Conservation (phyloP, 2,329 filamentous ascomycete genomes). For the Fusarium annulatum region DNA sequence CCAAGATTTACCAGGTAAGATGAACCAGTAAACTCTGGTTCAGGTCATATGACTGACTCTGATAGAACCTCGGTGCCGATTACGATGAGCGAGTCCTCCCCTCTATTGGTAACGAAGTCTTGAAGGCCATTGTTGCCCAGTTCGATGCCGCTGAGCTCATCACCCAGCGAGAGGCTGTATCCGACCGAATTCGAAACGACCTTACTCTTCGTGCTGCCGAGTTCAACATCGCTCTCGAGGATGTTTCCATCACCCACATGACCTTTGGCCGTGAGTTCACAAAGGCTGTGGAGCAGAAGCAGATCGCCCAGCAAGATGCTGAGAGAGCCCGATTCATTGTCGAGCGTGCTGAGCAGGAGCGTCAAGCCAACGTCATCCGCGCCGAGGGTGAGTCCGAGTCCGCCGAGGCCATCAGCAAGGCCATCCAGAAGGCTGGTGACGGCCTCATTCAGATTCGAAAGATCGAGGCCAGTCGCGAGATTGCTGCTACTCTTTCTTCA, state of each 20-base stretch:
- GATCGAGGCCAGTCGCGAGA: constrained; percentile 96
- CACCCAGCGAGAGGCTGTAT: constrained; percentile 97
- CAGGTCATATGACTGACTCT: constrained; percentile 17
- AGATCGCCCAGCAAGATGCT: constrained; percentile 99
- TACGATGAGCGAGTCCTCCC: constrained; percentile 99
- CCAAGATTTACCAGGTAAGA: constrained; percentile 96
- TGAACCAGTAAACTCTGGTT: background rate
- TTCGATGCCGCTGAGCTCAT: constrained; percentile 99
- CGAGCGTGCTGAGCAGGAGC: constrained; percentile 98
- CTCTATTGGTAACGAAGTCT: constrained; percentile 98
- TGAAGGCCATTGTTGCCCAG: constrained; percentile 98
- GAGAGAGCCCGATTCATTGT: constrained; percentile 98
- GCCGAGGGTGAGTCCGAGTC: constrained; percentile 98
- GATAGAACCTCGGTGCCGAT: constrained; percentile 92
- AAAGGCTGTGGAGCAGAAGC: constrained; percentile 98
- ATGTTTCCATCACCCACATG: constrained; percentile 99
- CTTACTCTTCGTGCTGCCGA: constrained; percentile 92
- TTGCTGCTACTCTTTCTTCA: constrained; percentile 85
- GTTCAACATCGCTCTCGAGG: constrained; percentile 99
- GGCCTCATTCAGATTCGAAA: constrained; percentile 95
- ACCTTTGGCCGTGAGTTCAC: constrained; percentile 99
- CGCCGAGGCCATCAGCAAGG: constrained; percentile 93
- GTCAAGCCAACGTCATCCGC: constrained; percentile 97
- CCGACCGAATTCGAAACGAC: constrained; percentile 91
- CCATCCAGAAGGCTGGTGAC: constrained; percentile 92